Evolutionary conservation across 176 grass and related monocot species (phyloP), one percentile per base, ranked within the genome.

Genomic region (Avena insularis): DNA sequence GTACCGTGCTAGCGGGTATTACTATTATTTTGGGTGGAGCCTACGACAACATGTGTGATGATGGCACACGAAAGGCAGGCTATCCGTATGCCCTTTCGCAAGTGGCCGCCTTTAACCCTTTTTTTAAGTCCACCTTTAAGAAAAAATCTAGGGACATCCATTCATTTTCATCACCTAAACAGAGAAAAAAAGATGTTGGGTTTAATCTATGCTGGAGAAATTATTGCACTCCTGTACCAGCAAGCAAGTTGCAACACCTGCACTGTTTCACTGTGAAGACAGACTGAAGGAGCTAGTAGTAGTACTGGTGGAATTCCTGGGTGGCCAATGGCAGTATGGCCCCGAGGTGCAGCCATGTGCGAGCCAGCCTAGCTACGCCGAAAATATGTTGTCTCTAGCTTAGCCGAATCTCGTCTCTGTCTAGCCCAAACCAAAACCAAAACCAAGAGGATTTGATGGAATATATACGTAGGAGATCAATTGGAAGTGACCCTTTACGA

Each of bases 331-430:
- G 46, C 71, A 27, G n/a, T 10, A 74, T 60, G 72, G 38, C 6
- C 31, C 7, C 20, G 50, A 12, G 29, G 12, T 69, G 71, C 53
- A 64, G 4, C 69, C 83, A 82, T 86, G 84, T 86, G 84, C 72
- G 54, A 17, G 62, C 78, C 83, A 90, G 27, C 71, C 77, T 77
- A 90, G 78, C 78, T 43, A 78, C 59, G 82, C 69, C 62, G 53
- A 27, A 33, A 53, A 27, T 1, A 16, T 29, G 0, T 17, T 75
- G 23, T 53, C 72, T 75, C 13, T 75, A 50, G 6, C 71, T 15
- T 49, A 31, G 14, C 48, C 48, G 25, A 25, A 76, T 53, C 47
- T 33, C 31, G 31, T 33, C 0, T 33, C 31, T 33, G 31, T 33
- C 31, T 33, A 33, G 31, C 2, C 31, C 31, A 33, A 33, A 31